Percentiles rank a stretch among this genome's conserved stretches.
Evolutionary conservation across 306 rosid species (phyloP).

Genomic region (Herpetospermum pedunculosum): DNA sequence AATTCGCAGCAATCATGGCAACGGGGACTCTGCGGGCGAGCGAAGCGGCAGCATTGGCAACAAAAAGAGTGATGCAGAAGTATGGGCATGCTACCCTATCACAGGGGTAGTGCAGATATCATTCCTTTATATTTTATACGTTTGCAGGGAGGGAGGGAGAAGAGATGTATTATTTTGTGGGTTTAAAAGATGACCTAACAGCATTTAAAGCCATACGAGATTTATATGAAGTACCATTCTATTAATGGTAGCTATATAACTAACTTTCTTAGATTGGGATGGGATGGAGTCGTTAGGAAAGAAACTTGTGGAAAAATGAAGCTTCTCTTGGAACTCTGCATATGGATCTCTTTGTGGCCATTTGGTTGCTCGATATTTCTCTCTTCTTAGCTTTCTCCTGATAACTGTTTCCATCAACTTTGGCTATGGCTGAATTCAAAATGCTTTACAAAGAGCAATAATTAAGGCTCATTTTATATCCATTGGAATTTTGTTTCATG

Average conservation of each 20-base stretch:
- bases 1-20: conserved; percentile 82
- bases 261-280: not conserved
- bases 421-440: no score
- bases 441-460: no score
- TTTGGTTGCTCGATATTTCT: no score
- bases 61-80: conserved; percentile 80
- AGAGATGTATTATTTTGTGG: not conserved
- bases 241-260: not conserved
- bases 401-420: no score
- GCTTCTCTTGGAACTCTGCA: not conserved
- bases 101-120: conserved; percentile 19
- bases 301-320: not conserved
- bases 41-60: conserved; percentile 92
- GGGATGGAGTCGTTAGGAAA: not conserved
- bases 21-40: conserved; percentile 85
- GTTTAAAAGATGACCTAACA: not conserved
- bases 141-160: not conserved
- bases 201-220: not conserved
- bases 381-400: no score
- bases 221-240: not conserved
- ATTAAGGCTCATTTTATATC: no score
- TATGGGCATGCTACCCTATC: conserved; percentile 42
- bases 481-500: no score
- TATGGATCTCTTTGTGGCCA: no score
- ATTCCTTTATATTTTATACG: not conserved